These are phyloP conservation scores for Hymenoscyphus fructigenus DNA, from an alignment of 2,329 filamentous ascomycete species.

Conservation along the genomic window DNA sequence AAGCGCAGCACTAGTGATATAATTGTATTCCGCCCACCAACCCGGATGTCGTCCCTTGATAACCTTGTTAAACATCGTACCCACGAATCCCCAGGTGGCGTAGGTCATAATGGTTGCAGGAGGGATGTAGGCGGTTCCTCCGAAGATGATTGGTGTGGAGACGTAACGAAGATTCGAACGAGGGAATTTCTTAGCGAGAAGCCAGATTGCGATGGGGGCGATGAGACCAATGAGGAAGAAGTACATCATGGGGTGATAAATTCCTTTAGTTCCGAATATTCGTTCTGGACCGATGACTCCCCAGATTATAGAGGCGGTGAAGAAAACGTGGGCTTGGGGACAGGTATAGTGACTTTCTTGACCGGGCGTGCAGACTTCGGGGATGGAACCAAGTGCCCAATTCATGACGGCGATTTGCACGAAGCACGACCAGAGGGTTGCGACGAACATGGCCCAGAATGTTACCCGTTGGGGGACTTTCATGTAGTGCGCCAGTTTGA, in stretches of 20 bases:
- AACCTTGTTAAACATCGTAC: constrained; percentile 66
- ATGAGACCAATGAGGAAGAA: constrained; percentile 69
- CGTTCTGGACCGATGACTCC: constrained; percentile 69
- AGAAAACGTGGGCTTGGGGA: constrained; percentile 53
- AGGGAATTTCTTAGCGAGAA: constrained; percentile 56
- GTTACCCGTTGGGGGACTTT: constrained; percentile 63
- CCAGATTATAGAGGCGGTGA: constrained; percentile 71
- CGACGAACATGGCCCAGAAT: constrained; percentile 64
- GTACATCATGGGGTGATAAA: constrained; percentile 65
- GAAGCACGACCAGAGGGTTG: constrained; percentile 65
- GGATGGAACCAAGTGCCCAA: constrained; percentile 59
- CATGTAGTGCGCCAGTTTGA: constrained; percentile 55
- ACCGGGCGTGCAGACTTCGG: constrained; percentile 57
- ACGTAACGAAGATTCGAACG: constrained; percentile 63
- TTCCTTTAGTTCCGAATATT: constrained; percentile 62
- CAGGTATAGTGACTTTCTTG: constrained; percentile 54
- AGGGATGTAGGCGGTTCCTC: constrained; percentile 61
- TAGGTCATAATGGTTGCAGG: constrained; percentile 72
- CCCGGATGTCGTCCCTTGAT: constrained; percentile 64
- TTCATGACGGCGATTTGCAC: constrained; percentile 66
- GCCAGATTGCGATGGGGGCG: constrained; percentile 61
- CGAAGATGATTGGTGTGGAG: constrained; percentile 67
- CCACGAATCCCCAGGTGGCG: constrained; percentile 63
- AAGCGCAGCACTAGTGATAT: constrained; percentile 69
- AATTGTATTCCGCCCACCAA: constrained; percentile 80